Conservation (phyloP, 2,329 filamentous ascomycete genomes). For the Penicillium psychrosexuale region DNA sequence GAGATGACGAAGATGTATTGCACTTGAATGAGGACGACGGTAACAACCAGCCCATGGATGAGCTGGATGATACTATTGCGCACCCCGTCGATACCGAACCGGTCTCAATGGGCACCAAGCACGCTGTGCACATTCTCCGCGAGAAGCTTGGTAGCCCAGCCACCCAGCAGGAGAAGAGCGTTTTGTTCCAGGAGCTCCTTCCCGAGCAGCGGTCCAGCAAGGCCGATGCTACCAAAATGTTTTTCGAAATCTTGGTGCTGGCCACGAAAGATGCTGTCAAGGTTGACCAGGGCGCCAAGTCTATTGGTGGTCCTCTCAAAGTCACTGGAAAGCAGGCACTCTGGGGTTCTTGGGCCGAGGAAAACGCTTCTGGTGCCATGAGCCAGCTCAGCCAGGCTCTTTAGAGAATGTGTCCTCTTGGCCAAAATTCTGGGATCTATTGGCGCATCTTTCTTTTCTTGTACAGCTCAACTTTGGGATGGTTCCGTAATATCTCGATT, state of each 20-base stretch:
- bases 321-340: constrained; percentile 91
- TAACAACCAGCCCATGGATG: constrained; percentile 50
- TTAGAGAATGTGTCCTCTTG: constrained; percentile 14
- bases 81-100: constrained; percentile 82
- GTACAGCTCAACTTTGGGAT: constrained; percentile 25
- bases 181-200: constrained; percentile 87
- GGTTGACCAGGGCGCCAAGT: constrained; percentile 75
- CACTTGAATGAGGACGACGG: constrained; percentile 50
- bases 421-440: constrained; percentile 13
- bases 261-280: constrained; percentile 98
- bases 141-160: constrained; percentile 70
- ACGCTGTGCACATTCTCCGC: constrained; percentile 89
- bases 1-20: constrained; percentile 50
- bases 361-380: constrained; percentile 49
- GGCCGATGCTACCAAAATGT: constrained; percentile 97
- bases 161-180: constrained; percentile 72
- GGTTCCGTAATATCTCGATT: constrained; percentile 18
- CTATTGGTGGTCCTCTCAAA: constrained; percentile 74
- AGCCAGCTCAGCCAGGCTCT: constrained; percentile 32
- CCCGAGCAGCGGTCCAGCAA: constrained; percentile 77
- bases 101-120: constrained; percentile 86
- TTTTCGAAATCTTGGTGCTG: constrained; percentile 93
- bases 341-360: constrained; percentile 95
- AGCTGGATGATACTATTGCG: constrained; percentile 76
- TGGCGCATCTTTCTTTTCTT: constrained; percentile 23